These are phyloP conservation scores for Kodamaea restingae DNA, from an alignment of 805 yeast species.

Conservation along the genomic window DNA sequence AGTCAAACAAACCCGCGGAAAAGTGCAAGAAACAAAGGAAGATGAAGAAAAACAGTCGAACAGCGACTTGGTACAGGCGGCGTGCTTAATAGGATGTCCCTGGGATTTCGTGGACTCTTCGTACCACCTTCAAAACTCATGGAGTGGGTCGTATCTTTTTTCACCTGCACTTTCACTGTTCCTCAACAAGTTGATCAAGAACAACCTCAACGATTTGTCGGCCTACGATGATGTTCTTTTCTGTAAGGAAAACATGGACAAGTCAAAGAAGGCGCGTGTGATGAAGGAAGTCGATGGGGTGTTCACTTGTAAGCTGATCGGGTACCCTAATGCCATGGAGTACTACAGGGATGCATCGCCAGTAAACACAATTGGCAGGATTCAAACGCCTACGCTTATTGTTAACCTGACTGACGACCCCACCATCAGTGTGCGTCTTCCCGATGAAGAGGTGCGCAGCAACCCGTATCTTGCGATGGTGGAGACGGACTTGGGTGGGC, in stretches of 20 bases:
- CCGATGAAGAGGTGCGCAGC: conserved; percentile 42
- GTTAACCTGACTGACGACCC: conserved; percentile 76
- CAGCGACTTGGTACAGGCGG: conserved; percentile 40
- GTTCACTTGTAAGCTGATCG: conserved; percentile 64
- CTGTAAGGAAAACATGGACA: conserved; percentile 19
- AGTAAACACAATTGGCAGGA: conserved; percentile 42
- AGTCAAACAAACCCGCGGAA: conserved; percentile 14
- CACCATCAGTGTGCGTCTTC: conserved; percentile 55
- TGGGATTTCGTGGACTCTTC: conserved; percentile 66
- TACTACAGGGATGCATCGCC: conserved; percentile 67
- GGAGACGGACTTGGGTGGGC: conserved; percentile 72
- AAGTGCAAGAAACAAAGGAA: conserved; percentile 1
- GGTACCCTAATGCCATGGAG: conserved; percentile 57
- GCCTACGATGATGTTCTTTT: conserved; percentile 27
- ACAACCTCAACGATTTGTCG: conserved; percentile 31
- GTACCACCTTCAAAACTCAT: conserved; percentile 35
- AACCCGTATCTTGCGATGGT: conserved; percentile 61
- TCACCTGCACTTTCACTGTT: conserved; percentile 31
- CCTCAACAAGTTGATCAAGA: conserved; percentile 29
- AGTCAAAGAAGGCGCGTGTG: conserved; percentile 20
- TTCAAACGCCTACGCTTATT: conserved; percentile 61
- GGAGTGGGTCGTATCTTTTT: conserved; percentile 33
- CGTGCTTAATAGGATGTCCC: conserved; percentile 58
- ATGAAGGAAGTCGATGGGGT: conserved; percentile 59
- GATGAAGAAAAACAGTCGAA: conserved; percentile 17